phyloP scores from a whole-genome alignment of 2,329 filamentous ascomycete genomes.

The Cladophialophora bantiana region DNA sequence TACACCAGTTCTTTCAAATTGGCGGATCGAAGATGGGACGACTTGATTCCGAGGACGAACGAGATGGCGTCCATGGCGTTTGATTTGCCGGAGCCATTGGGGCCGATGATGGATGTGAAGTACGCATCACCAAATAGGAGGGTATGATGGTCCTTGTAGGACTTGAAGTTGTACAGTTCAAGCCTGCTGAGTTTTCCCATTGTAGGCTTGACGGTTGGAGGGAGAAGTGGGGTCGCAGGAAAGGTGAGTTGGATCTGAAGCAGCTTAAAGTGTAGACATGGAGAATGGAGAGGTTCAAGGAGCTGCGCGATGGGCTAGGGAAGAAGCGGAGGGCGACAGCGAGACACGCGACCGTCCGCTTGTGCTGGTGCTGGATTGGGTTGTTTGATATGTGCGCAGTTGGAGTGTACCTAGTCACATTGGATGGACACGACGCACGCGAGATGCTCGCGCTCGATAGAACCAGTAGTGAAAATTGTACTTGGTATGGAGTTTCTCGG shows the following conservation, averaged over 20 bases:
- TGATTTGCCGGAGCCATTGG: constrained; percentile 99
- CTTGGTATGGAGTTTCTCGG: too few species aligned
- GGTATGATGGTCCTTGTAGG: constrained; percentile 95
- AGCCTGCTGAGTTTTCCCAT: constrained; percentile 98
- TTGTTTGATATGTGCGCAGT: background rate
- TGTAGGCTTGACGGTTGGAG: constrained; percentile 2
- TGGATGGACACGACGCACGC: background rate
- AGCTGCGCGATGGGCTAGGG: background rate
- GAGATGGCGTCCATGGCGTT: constrained; percentile 99
- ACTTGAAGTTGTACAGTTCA: constrained; percentile 99
- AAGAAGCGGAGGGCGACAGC: background rate
- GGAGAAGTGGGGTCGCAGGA: constrained; percentile 47
- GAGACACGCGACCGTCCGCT: background rate
- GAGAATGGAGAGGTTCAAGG: background rate
- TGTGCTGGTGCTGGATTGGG: background rate
- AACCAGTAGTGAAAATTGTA: background rate
- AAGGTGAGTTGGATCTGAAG: background rate
- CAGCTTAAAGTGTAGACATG: constrained; percentile 9
- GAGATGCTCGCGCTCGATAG: background rate
- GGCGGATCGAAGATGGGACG: constrained; percentile 92
- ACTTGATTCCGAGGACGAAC: constrained; percentile 98
- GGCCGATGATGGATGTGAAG: constrained; percentile 98
- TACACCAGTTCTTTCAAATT: constrained; percentile 96
- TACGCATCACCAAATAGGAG: constrained; percentile 97
- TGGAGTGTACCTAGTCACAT: background rate